A percentile compares a stretch with the other conserved stretches of the same genome.
Evolutionary conservation across 129 eudicot species (phyloP).

Genomic region (Chrysanthemum seticuspe): DNA sequence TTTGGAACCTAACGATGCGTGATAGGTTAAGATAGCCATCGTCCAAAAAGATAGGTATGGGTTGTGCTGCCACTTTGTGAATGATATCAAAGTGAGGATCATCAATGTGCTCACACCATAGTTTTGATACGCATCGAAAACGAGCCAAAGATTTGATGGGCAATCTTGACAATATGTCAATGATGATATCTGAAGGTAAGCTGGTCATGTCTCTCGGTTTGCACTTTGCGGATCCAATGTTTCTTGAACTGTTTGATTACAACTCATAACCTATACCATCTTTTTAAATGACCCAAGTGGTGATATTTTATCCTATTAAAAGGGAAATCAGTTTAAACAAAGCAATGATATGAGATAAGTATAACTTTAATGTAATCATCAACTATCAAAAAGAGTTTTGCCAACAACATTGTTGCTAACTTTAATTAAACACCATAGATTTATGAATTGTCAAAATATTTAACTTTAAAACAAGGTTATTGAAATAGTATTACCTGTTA

Average conservation of each 20-base stretch:
- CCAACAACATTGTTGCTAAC: no score
- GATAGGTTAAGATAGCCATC: background rate
- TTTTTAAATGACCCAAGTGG: no score
- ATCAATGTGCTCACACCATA: background rate
- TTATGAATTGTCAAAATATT: no score
- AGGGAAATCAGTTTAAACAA: no score
- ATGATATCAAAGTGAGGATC: conserved; percentile 1
- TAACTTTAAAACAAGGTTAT: no score
- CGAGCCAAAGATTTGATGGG: background rate
- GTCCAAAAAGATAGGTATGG: background rate
- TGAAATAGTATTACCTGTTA: no score
- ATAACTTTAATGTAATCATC: no score
- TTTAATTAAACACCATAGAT: no score
- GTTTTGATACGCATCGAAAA: background rate
- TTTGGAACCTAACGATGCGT: background rate
- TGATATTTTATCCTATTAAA: no score
- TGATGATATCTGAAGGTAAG: background rate
- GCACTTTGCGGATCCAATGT: background rate
- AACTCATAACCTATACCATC: no score
- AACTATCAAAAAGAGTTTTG: no score
- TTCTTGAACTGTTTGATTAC: background rate
- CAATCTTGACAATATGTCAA: background rate
- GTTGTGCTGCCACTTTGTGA: background rate
- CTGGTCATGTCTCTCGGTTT: background rate
- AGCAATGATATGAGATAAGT: no score